Evolutionary conservation across 78 protist species (phyloP), one percentile per base, ranked within the genome.

Genomic region (Diacronema lutheri): DNA sequence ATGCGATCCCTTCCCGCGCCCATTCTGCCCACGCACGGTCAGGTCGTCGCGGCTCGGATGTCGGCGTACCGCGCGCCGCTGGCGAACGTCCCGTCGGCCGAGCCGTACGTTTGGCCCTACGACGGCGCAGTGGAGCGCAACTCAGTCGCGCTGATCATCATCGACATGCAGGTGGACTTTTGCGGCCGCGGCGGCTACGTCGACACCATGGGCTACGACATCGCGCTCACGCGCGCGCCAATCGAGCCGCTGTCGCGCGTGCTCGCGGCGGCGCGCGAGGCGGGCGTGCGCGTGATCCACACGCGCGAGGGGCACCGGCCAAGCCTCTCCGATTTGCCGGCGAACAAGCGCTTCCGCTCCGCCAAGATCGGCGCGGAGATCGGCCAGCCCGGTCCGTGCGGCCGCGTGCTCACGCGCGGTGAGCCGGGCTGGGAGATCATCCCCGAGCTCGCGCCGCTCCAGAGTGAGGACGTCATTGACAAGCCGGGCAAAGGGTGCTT

Each of bases 161-260:
- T 65, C 72, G 72, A 65, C 72, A 65, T 65, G 72, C 72, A 65
- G 72, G 41, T 31, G 41, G 72, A 65, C 40, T 65, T 65, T 41
- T 65, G 72, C 40, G 72, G 44, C 35, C 21, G 5, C 33, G 72
- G 72, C 38, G 72, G 72, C 41, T 65, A 65, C 72, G 72, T 65
- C 72, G 72, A 65, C 41, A 9, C 1, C 21, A 65, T 65, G 72
- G 72, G 72, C 0, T 65, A 65, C 72, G 72, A 65, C 20, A 9
- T 65, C 29, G 9, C 44, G 14, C 41, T 33, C 41, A 33, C 41
- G 20, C 72, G 72, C 41, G 72, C 72, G 4, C 72, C 72, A 16
- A 65, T 65, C 72, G 26, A 1, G 41, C 72, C 72, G 40, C 16
- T 65, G 10, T 0, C 7, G 41, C 0, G 7, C 11, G 23, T 33